Evolutionary conservation across 306 rosid genomes (phyloP), one percentile per base, ranked within the genome.

Genomic region (Lathyrus sativus): DNA sequence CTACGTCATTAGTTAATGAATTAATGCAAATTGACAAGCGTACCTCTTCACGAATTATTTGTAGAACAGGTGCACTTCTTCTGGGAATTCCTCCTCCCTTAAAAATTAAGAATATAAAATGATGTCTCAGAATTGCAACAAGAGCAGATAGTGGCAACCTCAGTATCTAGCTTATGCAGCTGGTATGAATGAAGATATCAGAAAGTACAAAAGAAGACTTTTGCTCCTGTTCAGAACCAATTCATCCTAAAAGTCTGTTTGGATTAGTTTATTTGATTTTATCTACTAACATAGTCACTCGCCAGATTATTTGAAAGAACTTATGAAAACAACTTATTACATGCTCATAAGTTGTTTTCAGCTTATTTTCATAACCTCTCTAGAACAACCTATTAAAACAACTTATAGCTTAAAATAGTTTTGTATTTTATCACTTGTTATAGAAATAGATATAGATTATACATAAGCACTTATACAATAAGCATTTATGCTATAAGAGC

Each of bases 61-160:
- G 80, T 44, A 93, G 85, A 69, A 82, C 62, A 11, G 97, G 98
- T 6, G 96, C 98, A 70, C 86, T 86, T 80, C 98, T 86, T 82
- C 98, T 83, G 15, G 98, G 88, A 74, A 90, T 86, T 73, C 99
- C 99, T 29, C 89, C 96, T 69, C 95, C 95, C 99, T 90, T 79
- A 62, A 76, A 82, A 64, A 55, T 39, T 68, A 63, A 79, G 46
- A 11, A 80, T 53, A 70, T 17, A 17, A 31, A 64, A 69, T 39
- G 44, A 65, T 65, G 67, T 66, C 45, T 15, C 70, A 7, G 6
- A 58, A 17, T 42, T 61, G 50, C 80, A 50, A 42, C 26, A 51
- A 62, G 12, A 18, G 15, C 19, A 62, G 31, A 26, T n/a, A 59
- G 49, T 41, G 60, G 17, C 6, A 50, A 62, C 35, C 53, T 28